Evolutionary conservation across 208 protist genomes (phyloP), one percentile per base, ranked within the genome.

Genomic region (Trypanosoma cruzi): DNA sequence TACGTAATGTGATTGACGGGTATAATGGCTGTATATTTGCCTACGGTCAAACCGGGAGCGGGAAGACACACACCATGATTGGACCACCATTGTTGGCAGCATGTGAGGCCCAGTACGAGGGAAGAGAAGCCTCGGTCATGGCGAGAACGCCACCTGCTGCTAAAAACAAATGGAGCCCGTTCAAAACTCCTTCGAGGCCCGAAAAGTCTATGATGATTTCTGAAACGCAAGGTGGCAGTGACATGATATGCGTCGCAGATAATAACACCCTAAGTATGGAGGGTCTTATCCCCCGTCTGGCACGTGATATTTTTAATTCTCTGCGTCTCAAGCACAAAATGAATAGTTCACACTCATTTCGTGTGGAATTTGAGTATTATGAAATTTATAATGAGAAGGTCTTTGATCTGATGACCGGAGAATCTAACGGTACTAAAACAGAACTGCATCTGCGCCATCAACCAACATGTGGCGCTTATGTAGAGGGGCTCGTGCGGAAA

Each of bases 341-440:
- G 37, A 77, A 96, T 67, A 67, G 60, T 7, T 81, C 87, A 24
- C 82, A 80, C 62, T 92, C 90, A 13, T 96, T 82, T 72, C 82
- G 82, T 37, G 82, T 94, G 6, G 83, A 88, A 55, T 55, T 92
- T 18, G 81, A 86, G 14, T 94, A 92, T 78, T 93, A 90, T 70
- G 94, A 98, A 68, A 96, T 98, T 48, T 97, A 97, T 84, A 96
- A 98, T 67, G 94, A 98, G 75, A 92, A 94, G 65, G 88, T 96
- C 13, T 88, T 83, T 54, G 94, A 98, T 87, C 84, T 57, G 90
- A 97, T 98, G 11, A 80, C 96, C 58, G 7, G 16, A 46, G 64
- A 56, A 3, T 62, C 73, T 48, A 67, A 65, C 29, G 64, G 63
- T 29, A 74, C 82, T 44, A 40, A 18, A 16, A 63, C 71, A 3